phyloP scores from a whole-genome alignment of 495 filamentous ascomycete species.

The Talaromyces proteolyticus region DNA sequence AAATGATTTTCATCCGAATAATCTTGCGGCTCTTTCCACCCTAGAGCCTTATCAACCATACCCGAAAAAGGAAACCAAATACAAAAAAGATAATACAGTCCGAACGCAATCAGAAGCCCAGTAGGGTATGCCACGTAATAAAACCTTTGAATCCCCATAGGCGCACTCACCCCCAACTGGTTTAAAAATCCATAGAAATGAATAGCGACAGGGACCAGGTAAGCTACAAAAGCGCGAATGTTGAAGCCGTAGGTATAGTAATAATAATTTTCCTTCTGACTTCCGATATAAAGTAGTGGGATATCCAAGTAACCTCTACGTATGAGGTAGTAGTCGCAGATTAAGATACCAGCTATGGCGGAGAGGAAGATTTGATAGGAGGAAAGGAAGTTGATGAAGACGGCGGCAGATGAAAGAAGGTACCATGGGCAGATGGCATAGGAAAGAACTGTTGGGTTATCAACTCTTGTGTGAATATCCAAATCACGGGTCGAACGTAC shows the following conservation, averaged over 20 bases:
- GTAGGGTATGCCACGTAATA: slow-evolving; percentile 31
- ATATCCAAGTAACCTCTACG: slow-evolving; percentile 21
- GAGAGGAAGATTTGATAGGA: slow-evolving; percentile 27
- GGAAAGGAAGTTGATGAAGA: slow-evolving; percentile 27
- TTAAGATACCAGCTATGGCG: slow-evolving; percentile 21
- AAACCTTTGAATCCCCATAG: slow-evolving; percentile 19
- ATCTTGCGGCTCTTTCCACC: slow-evolving; percentile 29
- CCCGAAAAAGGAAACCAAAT: slow-evolving; percentile 11
- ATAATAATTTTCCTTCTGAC: slow-evolving; percentile 11
- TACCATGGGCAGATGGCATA: slow-evolving; percentile 30
- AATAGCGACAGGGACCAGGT: slow-evolving; percentile 20
- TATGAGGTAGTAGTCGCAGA: slow-evolving; percentile 27
- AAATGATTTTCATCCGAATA: slow-evolving; percentile 21
- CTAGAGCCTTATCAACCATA: slow-evolving; percentile 10
- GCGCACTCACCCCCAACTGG: slow-evolving; percentile 29
- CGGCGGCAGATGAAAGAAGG: slow-evolving; percentile 19
- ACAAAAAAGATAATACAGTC: slow-evolving; percentile 16
- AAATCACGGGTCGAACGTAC: slow-evolving; percentile 4
- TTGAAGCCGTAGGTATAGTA: slow-evolving; percentile 19
- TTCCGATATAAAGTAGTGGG: slow-evolving; percentile 19
- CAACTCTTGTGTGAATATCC: background rate
- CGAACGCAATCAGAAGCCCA: slow-evolving; percentile 21
- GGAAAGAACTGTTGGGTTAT: slow-evolving; percentile 13
- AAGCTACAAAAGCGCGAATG: slow-evolving; percentile 16
- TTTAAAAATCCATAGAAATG: slow-evolving; percentile 32